A percentile compares a stretch with the other conserved stretches of the same genome.
Conservation (phyloP, 2,329 filamentous ascomycete genomes). For the Microsporum audouinii region DNA sequence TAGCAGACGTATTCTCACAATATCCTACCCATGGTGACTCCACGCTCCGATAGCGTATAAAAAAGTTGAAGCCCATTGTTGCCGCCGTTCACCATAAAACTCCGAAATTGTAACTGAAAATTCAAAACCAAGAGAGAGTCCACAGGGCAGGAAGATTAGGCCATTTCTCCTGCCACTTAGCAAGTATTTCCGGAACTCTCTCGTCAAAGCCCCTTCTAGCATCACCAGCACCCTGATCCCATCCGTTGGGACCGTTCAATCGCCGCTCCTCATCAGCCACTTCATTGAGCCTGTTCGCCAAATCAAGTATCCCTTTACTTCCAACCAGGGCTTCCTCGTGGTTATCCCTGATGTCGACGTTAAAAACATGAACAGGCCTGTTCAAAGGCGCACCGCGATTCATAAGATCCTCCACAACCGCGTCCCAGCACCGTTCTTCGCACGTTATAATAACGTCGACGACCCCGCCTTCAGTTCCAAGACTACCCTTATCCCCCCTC, state of each 20-base stretch:
- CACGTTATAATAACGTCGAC: slow-evolving; percentile 95
- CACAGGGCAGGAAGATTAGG: slow-evolving; percentile 81
- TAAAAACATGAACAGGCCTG: slow-evolving; percentile 91
- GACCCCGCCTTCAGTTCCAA: slow-evolving; percentile 74
- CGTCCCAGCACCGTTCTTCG: slow-evolving; percentile 96
- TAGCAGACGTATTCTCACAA: neutral
- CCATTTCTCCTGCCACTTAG: slow-evolving; percentile 89
- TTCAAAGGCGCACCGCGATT: slow-evolving; percentile 78
- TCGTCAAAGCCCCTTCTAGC: slow-evolving; percentile 77
- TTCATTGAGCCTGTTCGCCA: slow-evolving; percentile 73
- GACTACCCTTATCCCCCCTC: slow-evolving; percentile 60
- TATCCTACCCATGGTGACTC: slow-evolving; percentile 3
- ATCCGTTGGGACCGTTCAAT: slow-evolving; percentile 50
- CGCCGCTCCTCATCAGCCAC: slow-evolving; percentile 68
- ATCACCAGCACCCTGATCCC: slow-evolving; percentile 56
- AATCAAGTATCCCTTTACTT: slow-evolving; percentile 79
- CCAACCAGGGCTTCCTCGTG: slow-evolving; percentile 91
- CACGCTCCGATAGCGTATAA: neutral
- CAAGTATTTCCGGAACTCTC: slow-evolving; percentile 80
- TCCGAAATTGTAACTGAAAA: neutral
- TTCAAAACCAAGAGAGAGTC: slow-evolving; percentile 88
- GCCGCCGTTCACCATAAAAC: neutral
- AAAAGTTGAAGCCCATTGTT: neutral
- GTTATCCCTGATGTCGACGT: slow-evolving; percentile 96
- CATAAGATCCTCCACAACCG: slow-evolving; percentile 85